phyloP scores from a whole-genome alignment of 2,329 filamentous ascomycete species.

The Septoria petroselini region DNA sequence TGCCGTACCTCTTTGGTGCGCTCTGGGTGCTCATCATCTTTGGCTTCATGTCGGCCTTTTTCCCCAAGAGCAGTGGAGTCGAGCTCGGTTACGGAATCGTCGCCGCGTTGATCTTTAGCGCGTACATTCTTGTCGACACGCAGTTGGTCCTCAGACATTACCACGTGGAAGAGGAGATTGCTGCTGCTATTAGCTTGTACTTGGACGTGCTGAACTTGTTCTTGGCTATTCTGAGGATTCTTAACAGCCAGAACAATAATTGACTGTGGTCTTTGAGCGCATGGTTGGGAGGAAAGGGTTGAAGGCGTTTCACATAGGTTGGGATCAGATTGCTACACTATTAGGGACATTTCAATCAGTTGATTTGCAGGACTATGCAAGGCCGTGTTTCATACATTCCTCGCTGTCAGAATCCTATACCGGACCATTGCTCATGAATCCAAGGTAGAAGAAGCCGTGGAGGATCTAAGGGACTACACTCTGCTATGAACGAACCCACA shows the following conservation, averaged over 20 bases:
- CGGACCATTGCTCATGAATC: too few relatives aligned
- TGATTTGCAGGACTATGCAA: too few relatives aligned
- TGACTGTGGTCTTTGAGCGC: constrained; percentile 45
- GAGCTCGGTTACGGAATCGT: constrained; percentile 84
- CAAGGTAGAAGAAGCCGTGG: too few relatives aligned
- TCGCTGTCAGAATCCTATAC: too few relatives aligned
- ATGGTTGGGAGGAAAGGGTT: background rate
- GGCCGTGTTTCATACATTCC: too few relatives aligned
- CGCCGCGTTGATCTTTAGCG: constrained; percentile 83
- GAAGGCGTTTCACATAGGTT: background rate
- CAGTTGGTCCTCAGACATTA: constrained; percentile 94
- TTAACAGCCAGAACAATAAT: constrained; percentile 95
- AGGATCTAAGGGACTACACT: too few relatives aligned
- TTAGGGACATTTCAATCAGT: too few relatives aligned
- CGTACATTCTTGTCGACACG: constrained; percentile 93
- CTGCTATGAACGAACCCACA: too few relatives aligned
- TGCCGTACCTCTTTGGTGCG: constrained; percentile 87
- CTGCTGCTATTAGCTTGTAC: constrained; percentile 73
- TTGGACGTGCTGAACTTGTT: constrained; percentile 73
- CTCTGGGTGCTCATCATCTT: constrained; percentile 91
- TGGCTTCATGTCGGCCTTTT: constrained; percentile 86
- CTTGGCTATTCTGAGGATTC: constrained; percentile 87
- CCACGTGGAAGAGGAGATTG: constrained; percentile 67
- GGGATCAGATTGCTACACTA: too few relatives aligned
- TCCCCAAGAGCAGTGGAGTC: constrained; percentile 74